Conservation (phyloP, 441 rosid species). For the Flueggea neowawraea region DNA sequence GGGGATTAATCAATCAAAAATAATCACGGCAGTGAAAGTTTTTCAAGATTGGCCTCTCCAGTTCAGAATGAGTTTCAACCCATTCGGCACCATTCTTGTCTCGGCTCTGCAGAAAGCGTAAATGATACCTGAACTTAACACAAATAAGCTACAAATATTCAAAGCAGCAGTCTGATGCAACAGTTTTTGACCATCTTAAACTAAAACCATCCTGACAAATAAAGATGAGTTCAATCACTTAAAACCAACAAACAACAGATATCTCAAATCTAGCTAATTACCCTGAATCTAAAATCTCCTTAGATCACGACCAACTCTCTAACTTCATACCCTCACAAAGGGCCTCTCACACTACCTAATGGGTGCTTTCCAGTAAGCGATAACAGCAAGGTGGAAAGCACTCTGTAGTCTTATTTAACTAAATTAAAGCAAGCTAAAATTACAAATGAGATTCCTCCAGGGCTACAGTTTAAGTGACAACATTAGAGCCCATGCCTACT, state of each 20-base stretch:
- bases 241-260: neutral
- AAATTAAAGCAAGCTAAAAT: slow-evolving; percentile 16
- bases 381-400: slow-evolving; percentile 9
- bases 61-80: no score
- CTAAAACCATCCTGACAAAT: neutral
- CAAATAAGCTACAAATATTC: no score
- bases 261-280: neutral
- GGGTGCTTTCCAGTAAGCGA: slow-evolving; percentile 14
- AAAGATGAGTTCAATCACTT: neutral
- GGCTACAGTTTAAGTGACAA: slow-evolving; percentile 13
- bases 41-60: no score
- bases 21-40: no score
- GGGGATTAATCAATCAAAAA: no score
- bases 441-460: slow-evolving; percentile 19
- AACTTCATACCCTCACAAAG: slow-evolving; percentile 5
- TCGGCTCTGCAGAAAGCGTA: no score
- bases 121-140: no score
- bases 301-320: neutral
- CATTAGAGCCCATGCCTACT: slow-evolving; percentile 2
- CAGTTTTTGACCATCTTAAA: neutral
- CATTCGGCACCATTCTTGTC: no score
- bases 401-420: slow-evolving; percentile 20
- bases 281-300: slow-evolving; percentile 17
- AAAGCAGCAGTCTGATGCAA: no score
- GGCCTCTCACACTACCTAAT: slow-evolving; percentile 13